Evolutionary conservation across 805 yeast genomes (phyloP).

Genomic region (Yarrowia divulgata): DNA sequence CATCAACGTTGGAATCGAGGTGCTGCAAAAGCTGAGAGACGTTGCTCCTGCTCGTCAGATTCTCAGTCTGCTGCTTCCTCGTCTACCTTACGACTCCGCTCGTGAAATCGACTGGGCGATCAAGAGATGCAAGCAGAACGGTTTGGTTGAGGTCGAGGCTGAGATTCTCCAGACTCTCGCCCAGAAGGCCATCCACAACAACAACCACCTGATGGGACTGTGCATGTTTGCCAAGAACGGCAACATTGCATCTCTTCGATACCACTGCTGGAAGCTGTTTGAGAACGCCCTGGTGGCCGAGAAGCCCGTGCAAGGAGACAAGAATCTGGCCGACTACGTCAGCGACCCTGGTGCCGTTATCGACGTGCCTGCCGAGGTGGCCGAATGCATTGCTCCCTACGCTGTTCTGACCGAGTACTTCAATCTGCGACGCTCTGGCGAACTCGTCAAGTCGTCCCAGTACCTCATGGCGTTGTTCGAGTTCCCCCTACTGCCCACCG

Average conservation of each 20-base stretch:
- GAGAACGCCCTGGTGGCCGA: slow-evolving; percentile 44
- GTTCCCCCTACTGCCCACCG: slow-evolving; percentile 47
- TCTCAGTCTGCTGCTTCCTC: slow-evolving; percentile 24
- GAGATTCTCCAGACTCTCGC: slow-evolving; percentile 19
- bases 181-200: slow-evolving; percentile 34
- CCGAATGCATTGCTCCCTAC: slow-evolving; percentile 49
- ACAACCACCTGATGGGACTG: slow-evolving; percentile 45
- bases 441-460: slow-evolving; percentile 42
- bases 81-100: slow-evolving; percentile 6
- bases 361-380: slow-evolving; percentile 42
- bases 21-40: slow-evolving; percentile 17
- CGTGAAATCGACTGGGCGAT: slow-evolving; percentile 24
- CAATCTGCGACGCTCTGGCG: slow-evolving; percentile 30
- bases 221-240: slow-evolving; percentile 44
- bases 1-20: slow-evolving; percentile 37
- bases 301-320: slow-evolving; percentile 38
- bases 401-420: slow-evolving; percentile 47
- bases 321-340: slow-evolving; percentile 37
- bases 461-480: slow-evolving; percentile 45
- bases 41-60: slow-evolving; percentile 17
- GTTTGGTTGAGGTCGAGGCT: slow-evolving; percentile 20
- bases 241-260: slow-evolving; percentile 43
- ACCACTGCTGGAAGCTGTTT: slow-evolving; percentile 46
- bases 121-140: slow-evolving; percentile 24
- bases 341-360: slow-evolving; percentile 32